Evolutionary conservation across 176 grass and related monocot genomes (phyloP).

Genomic region (Melocanna baccifera): DNA sequence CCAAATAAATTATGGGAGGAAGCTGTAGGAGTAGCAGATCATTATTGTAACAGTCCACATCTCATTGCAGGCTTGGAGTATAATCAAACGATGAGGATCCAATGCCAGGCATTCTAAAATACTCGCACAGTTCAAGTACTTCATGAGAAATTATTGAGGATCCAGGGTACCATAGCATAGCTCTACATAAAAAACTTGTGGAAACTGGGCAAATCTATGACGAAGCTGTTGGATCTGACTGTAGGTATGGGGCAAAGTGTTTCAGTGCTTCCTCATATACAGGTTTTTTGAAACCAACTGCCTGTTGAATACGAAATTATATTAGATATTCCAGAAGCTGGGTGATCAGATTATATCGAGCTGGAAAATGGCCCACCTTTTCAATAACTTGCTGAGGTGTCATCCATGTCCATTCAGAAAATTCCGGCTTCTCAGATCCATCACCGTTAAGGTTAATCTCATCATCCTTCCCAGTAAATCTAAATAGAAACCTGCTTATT

Average conservation of each 20-base stretch:
- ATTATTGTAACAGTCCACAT: neutral
- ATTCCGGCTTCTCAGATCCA: conserved; percentile 92
- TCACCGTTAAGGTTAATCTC: conserved; percentile 86
- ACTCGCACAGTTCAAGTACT: neutral
- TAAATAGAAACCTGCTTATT: conserved; percentile 77
- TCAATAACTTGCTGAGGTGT: conserved; percentile 80
- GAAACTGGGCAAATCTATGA: neutral
- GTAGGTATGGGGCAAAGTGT: conserved; percentile 57
- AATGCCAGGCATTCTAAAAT: neutral
- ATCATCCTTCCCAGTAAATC: conserved; percentile 74
- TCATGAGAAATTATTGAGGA: conserved; percentile 2
- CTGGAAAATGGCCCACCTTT: conserved; percentile 41
- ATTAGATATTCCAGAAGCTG: conserved; percentile 24
- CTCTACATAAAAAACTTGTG: neutral
- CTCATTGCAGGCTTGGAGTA: neutral
- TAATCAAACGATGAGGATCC: neutral
- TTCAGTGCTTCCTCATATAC: conserved; percentile 84
- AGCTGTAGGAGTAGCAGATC: neutral
- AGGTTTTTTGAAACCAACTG: conserved; percentile 85
- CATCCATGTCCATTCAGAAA: conserved; percentile 81
- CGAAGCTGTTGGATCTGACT: conserved; percentile 47
- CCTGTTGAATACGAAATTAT: conserved; percentile 44
- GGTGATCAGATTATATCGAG: neutral
- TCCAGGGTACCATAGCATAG: neutral
- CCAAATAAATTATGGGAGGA: neutral